A percentile compares a stretch with the other conserved stretches of the same genome.
phyloP scores from a whole-genome alignment of 352 stramenopile genomes.

The Pythium coloratum region DNA sequence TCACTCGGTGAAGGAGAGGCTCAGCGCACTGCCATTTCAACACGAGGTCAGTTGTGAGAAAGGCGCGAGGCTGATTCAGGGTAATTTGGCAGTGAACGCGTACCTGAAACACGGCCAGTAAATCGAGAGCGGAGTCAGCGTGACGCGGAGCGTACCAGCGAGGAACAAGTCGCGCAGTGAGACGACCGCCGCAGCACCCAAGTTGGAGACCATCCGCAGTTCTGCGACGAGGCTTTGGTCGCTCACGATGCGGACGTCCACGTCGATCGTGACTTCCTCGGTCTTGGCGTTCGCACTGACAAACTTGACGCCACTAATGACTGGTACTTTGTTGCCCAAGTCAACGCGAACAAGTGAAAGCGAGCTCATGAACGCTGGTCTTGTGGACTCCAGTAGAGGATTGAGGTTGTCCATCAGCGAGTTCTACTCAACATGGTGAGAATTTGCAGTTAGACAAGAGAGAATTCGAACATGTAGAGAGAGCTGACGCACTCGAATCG shows the following conservation, averaged over 20 bases:
- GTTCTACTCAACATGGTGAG: conserved; percentile 38
- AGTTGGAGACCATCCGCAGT: conserved; percentile 62
- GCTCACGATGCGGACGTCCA: conserved; percentile 61
- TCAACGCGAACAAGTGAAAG: conserved; percentile 61
- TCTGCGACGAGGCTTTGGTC: conserved; percentile 64
- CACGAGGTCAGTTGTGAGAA: neutral
- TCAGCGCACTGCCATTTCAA: conserved; percentile 36
- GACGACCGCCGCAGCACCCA: conserved; percentile 58
- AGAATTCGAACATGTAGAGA: too few relatives aligned
- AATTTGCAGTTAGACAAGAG: too few relatives aligned
- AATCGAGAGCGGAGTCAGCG: conserved; percentile 59
- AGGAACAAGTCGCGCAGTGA: conserved; percentile 68
- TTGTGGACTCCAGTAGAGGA: conserved; percentile 56
- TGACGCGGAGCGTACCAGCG: conserved; percentile 67
- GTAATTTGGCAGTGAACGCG: neutral
- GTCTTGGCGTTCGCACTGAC: conserved; percentile 53
- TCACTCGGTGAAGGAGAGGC: conserved; percentile 73
- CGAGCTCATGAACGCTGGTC: conserved; percentile 66
- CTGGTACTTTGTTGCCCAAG: conserved; percentile 51
- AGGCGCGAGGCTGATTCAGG: neutral
- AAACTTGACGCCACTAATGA: conserved; percentile 75
- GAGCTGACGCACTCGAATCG: conserved; percentile 48
- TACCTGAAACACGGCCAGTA: conserved; percentile 77
- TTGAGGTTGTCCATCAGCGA: conserved; percentile 64
- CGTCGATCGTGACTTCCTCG: conserved; percentile 69